Base-by-base conservation (phyloP, 1,284 basidiomycete species). In the Fomitopsis schrenkii region DNA sequence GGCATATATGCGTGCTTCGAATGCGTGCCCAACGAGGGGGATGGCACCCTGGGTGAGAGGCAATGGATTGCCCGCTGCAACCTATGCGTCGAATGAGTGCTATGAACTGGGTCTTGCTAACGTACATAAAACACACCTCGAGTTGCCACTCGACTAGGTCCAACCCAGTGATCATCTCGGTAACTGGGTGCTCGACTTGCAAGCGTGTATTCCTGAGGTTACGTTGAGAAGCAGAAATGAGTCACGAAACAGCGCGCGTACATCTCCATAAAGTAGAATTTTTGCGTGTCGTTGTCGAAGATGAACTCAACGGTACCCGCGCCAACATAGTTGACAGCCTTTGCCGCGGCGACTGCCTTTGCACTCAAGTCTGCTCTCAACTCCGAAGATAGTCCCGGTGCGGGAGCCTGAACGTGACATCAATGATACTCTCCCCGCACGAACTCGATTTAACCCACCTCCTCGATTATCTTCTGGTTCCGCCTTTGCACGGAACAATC, bases 101-200 rank as follows among this genome's bases (percentile, higher is more conserved):
- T 15, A 17, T 15, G 65, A 17, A 64, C 22, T 28, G 26, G n/a
- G 9, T 22, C 2, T 4, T 28, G 28, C 33, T 6, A 17, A 22
- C 52, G 10, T 35, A 5, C 14, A 33, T 33, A 44, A 46, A 44
- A 57, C 69, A 57, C 65, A 88, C 91, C 78, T 93, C 88, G 22
- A 98, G 79, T 74, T 98, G 95, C 95, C 95, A 97, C 75, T 95
- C 88, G 7, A 97, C 95, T 5, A 98, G 83, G 70, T 98, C 95
- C 41, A 95, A 80, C 0, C 94, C 93, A 0, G 93, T 95, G 53
- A 97, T 88, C 93, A 95, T 95, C 75, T 97, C 95, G 0, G 95
- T 96, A 19, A 98, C 93, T 8, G 95, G 94, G 73, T 98, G 96
- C 71, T 96, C 94, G 44, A 96, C 95, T 76, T 97, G 95, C 36